A percentile compares a stretch with the other conserved stretches of the same genome.
Evolutionary conservation across 192 early-diverging fungal genomes (phyloP).

Genomic region (Podila verticillata): DNA sequence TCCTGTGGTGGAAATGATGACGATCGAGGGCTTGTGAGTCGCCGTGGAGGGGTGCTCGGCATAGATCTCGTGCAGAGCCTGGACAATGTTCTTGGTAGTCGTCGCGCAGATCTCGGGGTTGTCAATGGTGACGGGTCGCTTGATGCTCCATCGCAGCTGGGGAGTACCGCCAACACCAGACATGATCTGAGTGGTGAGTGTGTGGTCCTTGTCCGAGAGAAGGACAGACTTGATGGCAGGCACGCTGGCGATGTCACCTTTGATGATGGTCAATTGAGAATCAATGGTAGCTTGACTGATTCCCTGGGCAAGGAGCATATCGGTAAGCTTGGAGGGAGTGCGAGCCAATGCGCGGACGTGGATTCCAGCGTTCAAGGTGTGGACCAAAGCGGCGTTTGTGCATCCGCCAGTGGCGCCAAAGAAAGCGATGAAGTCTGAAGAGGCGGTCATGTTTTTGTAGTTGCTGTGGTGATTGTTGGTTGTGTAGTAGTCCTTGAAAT

Average conservation of each 20-base stretch:
- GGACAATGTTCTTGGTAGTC: too few species aligned
- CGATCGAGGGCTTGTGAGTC: constrained; percentile 25
- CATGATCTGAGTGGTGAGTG: constrained; percentile 30
- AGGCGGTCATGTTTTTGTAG: neutral
- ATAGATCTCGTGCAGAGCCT: constrained; percentile 30
- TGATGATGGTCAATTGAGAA: constrained; percentile 24
- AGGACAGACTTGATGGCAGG: constrained; percentile 27
- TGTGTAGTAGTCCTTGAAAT: neutral
- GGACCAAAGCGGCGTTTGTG: constrained; percentile 31
- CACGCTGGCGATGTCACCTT: constrained; percentile 29
- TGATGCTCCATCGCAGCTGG: constrained; percentile 7
- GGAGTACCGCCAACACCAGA: constrained; percentile 38
- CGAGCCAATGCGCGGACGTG: constrained; percentile 33
- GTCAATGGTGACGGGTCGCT: constrained; percentile 23
- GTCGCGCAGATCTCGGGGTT: too few species aligned
- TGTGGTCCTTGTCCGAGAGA: constrained; percentile 11
- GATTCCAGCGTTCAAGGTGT: constrained; percentile 30
- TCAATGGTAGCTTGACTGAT: constrained; percentile 13
- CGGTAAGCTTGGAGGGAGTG: constrained; percentile 34
- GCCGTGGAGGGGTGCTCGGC: neutral
- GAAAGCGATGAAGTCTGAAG: constrained; percentile 30
- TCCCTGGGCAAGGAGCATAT: constrained; percentile 37
- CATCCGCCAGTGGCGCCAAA: constrained; percentile 46
- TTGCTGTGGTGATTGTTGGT: neutral
- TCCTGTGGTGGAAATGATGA: constrained; percentile 31